A percentile compares a stretch with the other conserved stretches of the same genome.
Evolutionary conservation across 208 protist genomes (phyloP).

Genomic region (Leishmania major): DNA sequence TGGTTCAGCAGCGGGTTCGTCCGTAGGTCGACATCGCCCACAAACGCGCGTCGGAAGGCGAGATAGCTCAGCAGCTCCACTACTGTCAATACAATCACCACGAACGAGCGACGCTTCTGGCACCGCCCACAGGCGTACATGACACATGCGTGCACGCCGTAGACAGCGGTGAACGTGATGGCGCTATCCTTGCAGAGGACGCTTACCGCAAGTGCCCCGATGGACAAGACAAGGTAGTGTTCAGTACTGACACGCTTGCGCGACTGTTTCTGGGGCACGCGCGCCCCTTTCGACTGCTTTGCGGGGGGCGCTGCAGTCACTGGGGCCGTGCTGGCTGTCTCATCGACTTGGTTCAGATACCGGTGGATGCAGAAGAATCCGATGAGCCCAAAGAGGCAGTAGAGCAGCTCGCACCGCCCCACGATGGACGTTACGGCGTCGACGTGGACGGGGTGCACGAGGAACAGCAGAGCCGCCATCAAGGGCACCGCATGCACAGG

Average conservation of each 20-base stretch:
- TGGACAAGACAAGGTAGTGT: slow-evolving; percentile 35
- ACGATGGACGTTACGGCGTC: slow-evolving; percentile 86
- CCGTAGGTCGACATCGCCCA: slow-evolving; percentile 58
- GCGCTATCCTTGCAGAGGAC: slow-evolving; percentile 79
- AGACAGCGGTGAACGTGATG: slow-evolving; percentile 68
- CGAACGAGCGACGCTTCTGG: slow-evolving; percentile 1
- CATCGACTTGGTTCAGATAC: slow-evolving; percentile 23
- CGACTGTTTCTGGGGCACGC: too few relatives aligned
- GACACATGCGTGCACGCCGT: slow-evolving; percentile 47
- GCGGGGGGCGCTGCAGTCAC: not conserved
- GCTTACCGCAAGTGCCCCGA: slow-evolving; percentile 10
- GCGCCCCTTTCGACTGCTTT: too few relatives aligned
- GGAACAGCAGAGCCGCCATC: slow-evolving; percentile 60
- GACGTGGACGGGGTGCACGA: slow-evolving; percentile 84
- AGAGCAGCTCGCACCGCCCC: slow-evolving; percentile 76
- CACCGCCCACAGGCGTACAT: slow-evolving; percentile 35
- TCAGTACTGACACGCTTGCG: not conserved
- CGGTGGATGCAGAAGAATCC: slow-evolving; percentile 48
- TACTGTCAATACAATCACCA: slow-evolving; percentile 20
- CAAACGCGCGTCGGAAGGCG: slow-evolving; percentile 44
- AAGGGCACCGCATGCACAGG: slow-evolving; percentile 32
- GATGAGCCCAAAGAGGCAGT: slow-evolving; percentile 60
- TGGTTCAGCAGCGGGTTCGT: slow-evolving; percentile 50
- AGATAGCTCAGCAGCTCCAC: slow-evolving; percentile 46
- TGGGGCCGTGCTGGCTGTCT: not conserved